A percentile compares a stretch with the other conserved stretches of the same genome.
Conservation (phyloP, 2,329 filamentous ascomycete species). For the Knufia petricola region DNA sequence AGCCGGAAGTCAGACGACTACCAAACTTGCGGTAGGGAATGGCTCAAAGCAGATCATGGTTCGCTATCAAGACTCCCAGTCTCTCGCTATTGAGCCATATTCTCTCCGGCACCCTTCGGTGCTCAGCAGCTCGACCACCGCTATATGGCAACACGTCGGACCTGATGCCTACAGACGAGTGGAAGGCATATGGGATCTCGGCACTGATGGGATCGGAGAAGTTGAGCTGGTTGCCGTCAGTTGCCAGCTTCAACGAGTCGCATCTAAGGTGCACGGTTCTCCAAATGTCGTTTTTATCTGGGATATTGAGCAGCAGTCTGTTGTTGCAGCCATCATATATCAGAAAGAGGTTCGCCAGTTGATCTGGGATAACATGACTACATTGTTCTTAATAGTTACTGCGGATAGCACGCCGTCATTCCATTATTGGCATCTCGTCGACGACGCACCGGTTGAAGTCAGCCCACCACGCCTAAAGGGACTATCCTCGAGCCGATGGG, state of each 20-base stretch:
- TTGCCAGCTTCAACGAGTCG: conserved; percentile 12
- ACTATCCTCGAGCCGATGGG: not conserved
- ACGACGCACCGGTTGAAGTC: not conserved
- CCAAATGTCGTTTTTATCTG: conserved; percentile 17
- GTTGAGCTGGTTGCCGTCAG: conserved; percentile 14
- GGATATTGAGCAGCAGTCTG: conserved; percentile 7
- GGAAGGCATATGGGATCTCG: conserved; percentile 10
- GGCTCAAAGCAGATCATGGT: conserved; percentile 16
- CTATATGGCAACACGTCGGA: conserved; percentile 18
- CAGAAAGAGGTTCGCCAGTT: conserved; percentile 13
- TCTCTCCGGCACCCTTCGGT: conserved; percentile 12
- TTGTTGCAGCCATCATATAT: conserved; percentile 14
- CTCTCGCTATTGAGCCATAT: conserved; percentile 5
- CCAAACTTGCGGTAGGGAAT: conserved; percentile 10
- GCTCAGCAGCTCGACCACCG: conserved; percentile 14
- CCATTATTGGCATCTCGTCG: conserved; percentile 14
- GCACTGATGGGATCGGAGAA: conserved; percentile 13
- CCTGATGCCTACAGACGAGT: not conserved
- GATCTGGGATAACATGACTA: conserved; percentile 14
- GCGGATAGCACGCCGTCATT: conserved; percentile 8
- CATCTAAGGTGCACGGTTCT: conserved; percentile 11
- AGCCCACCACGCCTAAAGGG: not conserved
- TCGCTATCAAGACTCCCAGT: conserved; percentile 11
- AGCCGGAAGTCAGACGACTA: conserved; percentile 8
- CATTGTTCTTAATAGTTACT: conserved; percentile 18